These are phyloP conservation scores for Heterobasidion parviporum DNA, from an alignment of 1,284 basidiomycete genomes.

Conservation along the genomic window DNA sequence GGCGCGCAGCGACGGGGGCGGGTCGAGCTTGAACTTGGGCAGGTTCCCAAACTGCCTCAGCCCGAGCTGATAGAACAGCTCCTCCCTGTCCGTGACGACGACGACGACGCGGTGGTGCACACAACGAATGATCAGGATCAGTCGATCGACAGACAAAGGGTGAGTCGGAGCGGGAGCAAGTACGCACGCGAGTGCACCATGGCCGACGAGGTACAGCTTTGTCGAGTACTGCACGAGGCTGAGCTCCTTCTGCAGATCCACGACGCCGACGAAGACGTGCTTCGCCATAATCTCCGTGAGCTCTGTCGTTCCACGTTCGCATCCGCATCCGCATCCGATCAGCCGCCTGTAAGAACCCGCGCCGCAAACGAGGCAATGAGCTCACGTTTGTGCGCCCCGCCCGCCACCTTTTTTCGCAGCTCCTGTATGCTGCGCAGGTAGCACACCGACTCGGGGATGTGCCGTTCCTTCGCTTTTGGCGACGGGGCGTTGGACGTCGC, in stretches of 20 bases:
- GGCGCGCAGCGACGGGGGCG: constrained; percentile 66
- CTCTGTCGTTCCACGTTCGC: constrained; percentile 34
- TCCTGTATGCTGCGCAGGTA: constrained; percentile 72
- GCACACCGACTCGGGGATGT: constrained; percentile 76
- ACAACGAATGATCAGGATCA: constrained; percentile 2
- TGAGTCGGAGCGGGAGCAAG: background rate
- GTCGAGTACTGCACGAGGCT: constrained; percentile 87
- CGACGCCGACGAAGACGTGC: constrained; percentile 91
- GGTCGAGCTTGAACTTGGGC: constrained; percentile 71
- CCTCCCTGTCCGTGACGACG: constrained; percentile 57
- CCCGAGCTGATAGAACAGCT: constrained; percentile 92
- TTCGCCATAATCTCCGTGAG: constrained; percentile 79
- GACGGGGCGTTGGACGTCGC: background rate
- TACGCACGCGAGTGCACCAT: constrained; percentile 72
- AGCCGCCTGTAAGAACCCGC: background rate
- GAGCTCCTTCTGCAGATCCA: constrained; percentile 68
- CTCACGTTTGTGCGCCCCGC: constrained; percentile 65
- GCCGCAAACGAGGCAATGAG: constrained; percentile 6
- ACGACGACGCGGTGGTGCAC: background rate
- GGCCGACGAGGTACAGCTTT: constrained; percentile 84
- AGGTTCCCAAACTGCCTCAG: constrained; percentile 89
- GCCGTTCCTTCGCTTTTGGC: constrained; percentile 26
- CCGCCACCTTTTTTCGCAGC: constrained; percentile 55
- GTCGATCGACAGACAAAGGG: background rate
- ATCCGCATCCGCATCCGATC: background rate